Conservation (phyloP, 179 eudicot species). For the Silene noctiflora region DNA sequence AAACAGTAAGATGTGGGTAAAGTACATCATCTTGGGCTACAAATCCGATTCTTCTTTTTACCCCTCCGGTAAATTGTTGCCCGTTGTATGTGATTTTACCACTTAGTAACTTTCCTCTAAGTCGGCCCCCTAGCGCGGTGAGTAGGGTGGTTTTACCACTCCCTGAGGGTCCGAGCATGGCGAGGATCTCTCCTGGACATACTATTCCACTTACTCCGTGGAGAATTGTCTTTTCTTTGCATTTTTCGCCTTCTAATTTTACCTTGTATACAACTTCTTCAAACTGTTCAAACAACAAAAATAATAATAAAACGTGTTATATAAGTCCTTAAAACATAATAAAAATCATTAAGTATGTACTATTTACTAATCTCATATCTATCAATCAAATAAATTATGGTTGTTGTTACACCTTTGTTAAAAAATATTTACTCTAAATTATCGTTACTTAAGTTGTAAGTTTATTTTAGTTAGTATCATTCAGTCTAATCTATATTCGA, state of each 20-base stretch:
- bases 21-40: conserved; percentile 78
- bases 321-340: background rate
- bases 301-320: background rate
- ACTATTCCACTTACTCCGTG: conserved; percentile 81
- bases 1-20: conserved; percentile 85
- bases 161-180: conserved; percentile 82
- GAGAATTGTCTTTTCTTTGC: conserved; percentile 68
- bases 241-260: conserved; percentile 36
- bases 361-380: too few relatives aligned
- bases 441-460: background rate
- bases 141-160: conserved; percentile 79
- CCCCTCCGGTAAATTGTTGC: conserved; percentile 47
- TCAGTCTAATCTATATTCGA: background rate
- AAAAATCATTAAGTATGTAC: too few relatives aligned
- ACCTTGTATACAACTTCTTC: conserved; percentile 91
- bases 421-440: background rate
- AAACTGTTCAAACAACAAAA: conserved; percentile 46
- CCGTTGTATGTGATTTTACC: conserved; percentile 63
- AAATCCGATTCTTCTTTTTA: conserved; percentile 61
- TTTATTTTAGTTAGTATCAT: too few relatives aligned
- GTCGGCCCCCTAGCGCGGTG: conserved; percentile 65
- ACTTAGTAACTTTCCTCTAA: conserved; percentile 44
- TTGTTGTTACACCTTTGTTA: too few relatives aligned
- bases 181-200: conserved; percentile 65
- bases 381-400: too few relatives aligned